phyloP scores from a whole-genome alignment of 2,329 filamentous ascomycete species.

The Colletotrichum theobromicola region DNA sequence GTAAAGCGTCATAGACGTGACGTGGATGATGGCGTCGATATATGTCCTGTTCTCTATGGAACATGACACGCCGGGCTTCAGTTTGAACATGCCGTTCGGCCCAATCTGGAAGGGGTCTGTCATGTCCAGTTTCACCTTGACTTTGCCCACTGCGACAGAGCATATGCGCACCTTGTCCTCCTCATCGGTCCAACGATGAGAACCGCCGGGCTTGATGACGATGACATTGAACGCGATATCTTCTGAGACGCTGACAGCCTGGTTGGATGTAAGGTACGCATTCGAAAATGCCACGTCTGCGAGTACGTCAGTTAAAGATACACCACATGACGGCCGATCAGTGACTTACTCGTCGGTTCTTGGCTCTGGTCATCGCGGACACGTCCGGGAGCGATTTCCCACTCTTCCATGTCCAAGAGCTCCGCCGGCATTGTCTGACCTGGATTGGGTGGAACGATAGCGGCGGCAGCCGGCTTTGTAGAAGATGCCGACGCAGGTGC shows the following conservation, averaged over 20 bases:
- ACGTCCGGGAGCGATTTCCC: constrained; percentile 51
- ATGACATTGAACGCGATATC: constrained; percentile 46
- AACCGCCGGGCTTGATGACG: constrained; percentile 42
- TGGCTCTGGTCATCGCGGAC: constrained; percentile 30
- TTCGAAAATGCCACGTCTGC: constrained; percentile 50
- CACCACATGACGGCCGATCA: too few species aligned
- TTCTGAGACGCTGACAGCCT: constrained; percentile 39
- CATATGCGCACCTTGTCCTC: constrained; percentile 39
- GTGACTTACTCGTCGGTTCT: constrained; percentile 38
- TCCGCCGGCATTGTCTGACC: not conserved
- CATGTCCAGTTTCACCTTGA: constrained; percentile 39
- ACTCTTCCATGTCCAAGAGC: constrained; percentile 43
- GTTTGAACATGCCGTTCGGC: constrained; percentile 47
- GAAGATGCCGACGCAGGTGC: not conserved
- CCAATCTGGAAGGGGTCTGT: constrained; percentile 46
- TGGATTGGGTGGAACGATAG: not conserved
- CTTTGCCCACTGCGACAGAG: constrained; percentile 45
- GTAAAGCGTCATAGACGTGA: constrained; percentile 33
- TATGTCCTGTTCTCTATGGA: constrained; percentile 49
- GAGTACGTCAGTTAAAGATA: not conserved
- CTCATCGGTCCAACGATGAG: constrained; percentile 33
- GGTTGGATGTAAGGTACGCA: constrained; percentile 41
- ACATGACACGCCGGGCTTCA: constrained; percentile 42
- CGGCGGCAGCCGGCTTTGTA: not conserved
- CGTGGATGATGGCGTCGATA: constrained; percentile 47